These are phyloP conservation scores for Xanthoconium separans DNA, from an alignment of 1,284 basidiomycete species.

Conservation along the genomic window DNA sequence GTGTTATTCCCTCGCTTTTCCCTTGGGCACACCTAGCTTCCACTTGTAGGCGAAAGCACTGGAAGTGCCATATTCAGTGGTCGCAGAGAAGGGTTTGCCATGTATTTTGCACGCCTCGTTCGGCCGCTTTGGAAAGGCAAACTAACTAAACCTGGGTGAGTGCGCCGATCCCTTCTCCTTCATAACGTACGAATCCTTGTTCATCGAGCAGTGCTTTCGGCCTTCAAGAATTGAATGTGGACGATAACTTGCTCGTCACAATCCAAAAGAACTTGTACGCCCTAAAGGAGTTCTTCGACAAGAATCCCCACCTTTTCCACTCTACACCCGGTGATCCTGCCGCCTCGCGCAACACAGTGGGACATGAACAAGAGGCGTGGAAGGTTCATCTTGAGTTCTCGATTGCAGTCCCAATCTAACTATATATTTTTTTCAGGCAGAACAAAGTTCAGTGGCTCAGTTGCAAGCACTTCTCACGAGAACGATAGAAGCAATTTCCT, in stretches of 20 bases:
- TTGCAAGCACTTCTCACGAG: conserved; percentile 74
- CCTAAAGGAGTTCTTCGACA: conserved; percentile 73
- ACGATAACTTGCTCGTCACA: conserved; percentile 61
- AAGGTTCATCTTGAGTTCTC: conserved; percentile 47
- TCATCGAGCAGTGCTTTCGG: conserved; percentile 39
- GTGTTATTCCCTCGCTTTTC: conserved; percentile 29
- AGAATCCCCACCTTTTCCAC: conserved; percentile 79
- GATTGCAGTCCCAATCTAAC: conserved; percentile 5
- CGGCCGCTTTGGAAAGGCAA: conserved; percentile 87
- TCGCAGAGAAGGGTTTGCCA: conserved; percentile 84
- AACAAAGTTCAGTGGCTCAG: conserved; percentile 77
- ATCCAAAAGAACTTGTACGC: conserved; percentile 80
- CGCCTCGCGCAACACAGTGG: conserved; percentile 50
- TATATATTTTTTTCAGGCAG: conserved; percentile 53
- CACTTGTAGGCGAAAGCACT: conserved; percentile 55
- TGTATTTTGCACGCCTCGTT: conserved; percentile 85
- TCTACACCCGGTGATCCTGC: conserved; percentile 67
- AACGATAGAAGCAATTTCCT: conserved; percentile 90
- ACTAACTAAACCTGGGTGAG: conserved; percentile 63
- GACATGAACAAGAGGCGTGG: conserved; percentile 78
- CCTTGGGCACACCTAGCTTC: not conserved
- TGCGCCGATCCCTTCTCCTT: conserved; percentile 1
- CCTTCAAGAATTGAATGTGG: conserved; percentile 55
- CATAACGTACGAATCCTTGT: not conserved
- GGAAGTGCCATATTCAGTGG: conserved; percentile 83